Evolutionary conservation across 352 stramenopile genomes (phyloP).

Genomic region (Phytopythium delawarense): DNA sequence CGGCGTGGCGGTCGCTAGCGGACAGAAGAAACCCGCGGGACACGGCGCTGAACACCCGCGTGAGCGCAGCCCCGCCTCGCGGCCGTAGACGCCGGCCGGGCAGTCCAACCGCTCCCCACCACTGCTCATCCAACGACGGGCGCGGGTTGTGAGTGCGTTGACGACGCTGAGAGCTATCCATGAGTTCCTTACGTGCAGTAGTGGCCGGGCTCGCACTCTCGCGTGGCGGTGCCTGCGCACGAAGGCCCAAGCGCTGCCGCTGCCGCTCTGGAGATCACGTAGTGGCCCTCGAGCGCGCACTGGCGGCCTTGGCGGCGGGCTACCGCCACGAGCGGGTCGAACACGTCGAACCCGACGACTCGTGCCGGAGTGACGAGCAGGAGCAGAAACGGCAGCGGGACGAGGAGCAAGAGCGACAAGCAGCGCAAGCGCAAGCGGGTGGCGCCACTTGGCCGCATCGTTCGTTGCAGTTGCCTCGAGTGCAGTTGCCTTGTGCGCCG

Average conservation of each 20-base stretch:
- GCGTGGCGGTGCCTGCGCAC: background rate
- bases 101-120: constrained; percentile 33
- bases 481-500: background rate
- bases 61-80: constrained; percentile 26
- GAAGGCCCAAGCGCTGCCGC: background rate
- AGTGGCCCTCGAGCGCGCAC: constrained; percentile 1
- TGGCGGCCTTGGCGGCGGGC: background rate
- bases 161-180: background rate
- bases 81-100: constrained; percentile 60
- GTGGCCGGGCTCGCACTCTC: constrained; percentile 44
- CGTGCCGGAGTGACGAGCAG: background rate
- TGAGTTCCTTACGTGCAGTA: constrained; percentile 50
- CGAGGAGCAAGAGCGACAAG: background rate
- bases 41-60: constrained; percentile 50
- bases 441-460: background rate
- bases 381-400: background rate
- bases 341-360: background rate
- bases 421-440: background rate
- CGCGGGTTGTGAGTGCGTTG: background rate
- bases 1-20: constrained; percentile 25
- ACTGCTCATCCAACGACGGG: constrained; percentile 11
- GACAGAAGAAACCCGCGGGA: constrained; percentile 63
- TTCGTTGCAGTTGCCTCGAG: background rate
- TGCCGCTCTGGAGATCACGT: background rate
- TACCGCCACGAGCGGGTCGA: background rate